Percentiles rank a stretch among this genome's conserved stretches.
phyloP scores from a whole-genome alignment of 192 early-diverging fungal genomes.

The Powellomyces hirtus region DNA sequence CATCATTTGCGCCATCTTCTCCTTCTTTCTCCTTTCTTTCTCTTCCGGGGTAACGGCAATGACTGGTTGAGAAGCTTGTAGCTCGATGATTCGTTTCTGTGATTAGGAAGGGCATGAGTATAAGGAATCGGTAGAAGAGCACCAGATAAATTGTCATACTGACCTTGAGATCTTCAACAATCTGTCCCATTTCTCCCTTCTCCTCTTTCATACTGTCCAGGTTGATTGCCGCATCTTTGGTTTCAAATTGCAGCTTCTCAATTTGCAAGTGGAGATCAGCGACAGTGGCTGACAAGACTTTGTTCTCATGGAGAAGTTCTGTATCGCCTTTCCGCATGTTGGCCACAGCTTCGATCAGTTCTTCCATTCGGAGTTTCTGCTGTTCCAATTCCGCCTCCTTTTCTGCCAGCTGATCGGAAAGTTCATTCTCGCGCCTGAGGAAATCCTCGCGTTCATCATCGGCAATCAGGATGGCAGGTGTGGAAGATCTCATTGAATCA shows the following conservation, averaged over 20 bases:
- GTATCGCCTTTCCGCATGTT: conserved; percentile 61
- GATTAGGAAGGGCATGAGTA: conserved; percentile 16
- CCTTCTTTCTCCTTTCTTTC: conserved; percentile 75
- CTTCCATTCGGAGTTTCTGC: conserved; percentile 53
- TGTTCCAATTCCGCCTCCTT: conserved; percentile 81
- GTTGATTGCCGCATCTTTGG: conserved; percentile 86
- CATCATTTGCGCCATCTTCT: conserved; percentile 85
- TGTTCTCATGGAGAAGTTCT: conserved; percentile 59
- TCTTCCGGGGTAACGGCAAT: conserved; percentile 48
- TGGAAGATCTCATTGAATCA: conserved; percentile 61
- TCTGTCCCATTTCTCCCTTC: conserved; percentile 70
- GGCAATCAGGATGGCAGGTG: conserved; percentile 73
- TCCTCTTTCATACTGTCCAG: conserved; percentile 86
- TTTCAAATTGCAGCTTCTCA: conserved; percentile 84
- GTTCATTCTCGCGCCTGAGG: conserved; percentile 91
- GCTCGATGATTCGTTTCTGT: conserved; percentile 48
- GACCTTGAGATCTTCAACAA: conserved; percentile 76
- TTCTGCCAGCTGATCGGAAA: conserved; percentile 88
- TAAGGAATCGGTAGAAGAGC: not conserved
- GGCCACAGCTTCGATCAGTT: conserved; percentile 73
- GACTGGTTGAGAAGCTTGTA: conserved; percentile 33
- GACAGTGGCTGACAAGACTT: conserved; percentile 65
- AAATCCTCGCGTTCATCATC: conserved; percentile 96
- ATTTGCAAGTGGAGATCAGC: conserved; percentile 78
- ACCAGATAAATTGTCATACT: not conserved